Evolutionary conservation across 768 basidiomycete genomes (phyloP), one percentile per base, ranked within the genome.

Genomic region (Boletus rubescentipes): DNA sequence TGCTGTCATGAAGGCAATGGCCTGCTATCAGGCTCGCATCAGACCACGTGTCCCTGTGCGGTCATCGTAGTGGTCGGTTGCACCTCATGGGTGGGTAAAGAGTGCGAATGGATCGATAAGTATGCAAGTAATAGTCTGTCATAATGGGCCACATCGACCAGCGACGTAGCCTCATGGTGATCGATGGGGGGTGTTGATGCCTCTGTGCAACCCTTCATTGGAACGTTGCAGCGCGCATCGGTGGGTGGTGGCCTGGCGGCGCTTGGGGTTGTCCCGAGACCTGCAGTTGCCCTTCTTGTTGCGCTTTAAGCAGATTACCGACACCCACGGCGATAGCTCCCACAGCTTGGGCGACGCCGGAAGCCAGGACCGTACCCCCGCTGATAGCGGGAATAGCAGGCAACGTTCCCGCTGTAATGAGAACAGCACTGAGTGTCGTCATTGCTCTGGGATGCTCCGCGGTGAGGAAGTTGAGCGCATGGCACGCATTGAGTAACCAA

Each of bases 241-340:
- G 68, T 26, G 66, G 57, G 16, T 56, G 70, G 44, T 68, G 62
- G 15, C 63, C 59, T 0, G 43, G 32, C 16, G 62, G 58, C 23
- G 59, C 58, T 43, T 59, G 61, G 0, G 49, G 0, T 38, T 66
- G 61, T 18, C 58, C 67, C 10, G 69, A 63, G 20, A 67, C 32
- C 35, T 71, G 61, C 12, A 71, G 12, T n/a, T 71, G 69, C 14
- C 70, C 66, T 42, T 79, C 77, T 29, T 79, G 78, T 29, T 76
- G 71, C 2, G 79, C 73, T 64, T 81, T 79, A 49, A 84, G 70
- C 68, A 77, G 68, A 34, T 76, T 80, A 1, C 89, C 89, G 31
- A 91, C 73, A 3, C 89, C 88, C 4, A 91, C 79, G 2, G 88
- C 89, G 54, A 91, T 84, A 1, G 87, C 87, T 10, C 89, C 89